phyloP scores from a whole-genome alignment of 2,329 filamentous ascomycete species.

The Colletotrichum tabaci region DNA sequence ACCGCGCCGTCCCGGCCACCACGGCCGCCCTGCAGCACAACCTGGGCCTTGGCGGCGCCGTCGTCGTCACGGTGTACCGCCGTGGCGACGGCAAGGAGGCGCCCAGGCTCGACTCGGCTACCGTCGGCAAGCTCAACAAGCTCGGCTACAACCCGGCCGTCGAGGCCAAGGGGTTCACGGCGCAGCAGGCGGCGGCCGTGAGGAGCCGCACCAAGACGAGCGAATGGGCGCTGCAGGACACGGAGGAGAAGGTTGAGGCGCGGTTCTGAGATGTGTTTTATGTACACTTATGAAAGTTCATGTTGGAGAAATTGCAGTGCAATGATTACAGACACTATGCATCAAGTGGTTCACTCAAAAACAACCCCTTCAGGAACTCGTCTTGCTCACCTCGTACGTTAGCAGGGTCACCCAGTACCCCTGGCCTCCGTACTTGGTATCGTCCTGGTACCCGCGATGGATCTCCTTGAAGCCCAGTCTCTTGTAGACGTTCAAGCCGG shows the following conservation, averaged over 20 bases:
- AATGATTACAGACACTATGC: not conserved
- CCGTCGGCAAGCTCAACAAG: constrained; percentile 76
- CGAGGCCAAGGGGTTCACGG: constrained; percentile 89
- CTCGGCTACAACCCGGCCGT: constrained; percentile 94
- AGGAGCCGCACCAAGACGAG: constrained; percentile 76
- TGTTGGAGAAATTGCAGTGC: not conserved
- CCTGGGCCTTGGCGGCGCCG: constrained; percentile 90
- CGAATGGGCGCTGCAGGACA: constrained; percentile 84
- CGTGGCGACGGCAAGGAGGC: constrained; percentile 82
- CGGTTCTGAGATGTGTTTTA: constrained; percentile 49
- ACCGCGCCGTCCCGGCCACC: constrained; percentile 79
- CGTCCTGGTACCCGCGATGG: constrained; percentile 47
- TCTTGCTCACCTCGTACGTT: constrained; percentile 14
- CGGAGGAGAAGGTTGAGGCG: constrained; percentile 57
- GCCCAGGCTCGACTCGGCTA: constrained; percentile 70
- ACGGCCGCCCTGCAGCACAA: constrained; percentile 90
- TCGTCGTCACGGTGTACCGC: constrained; percentile 90
- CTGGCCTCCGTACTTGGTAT: constrained; percentile 32
- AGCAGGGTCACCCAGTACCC: constrained; percentile 31
- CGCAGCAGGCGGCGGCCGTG: constrained; percentile 78
- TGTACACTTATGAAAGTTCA: not conserved
- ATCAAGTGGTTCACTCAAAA: not conserved
- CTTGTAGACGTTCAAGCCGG: constrained; percentile 45
- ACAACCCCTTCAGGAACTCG: not conserved
- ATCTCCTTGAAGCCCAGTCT: constrained; percentile 46